phyloP scores from a whole-genome alignment of 2,329 filamentous ascomycete genomes.

The Curvularia spicifera region DNA sequence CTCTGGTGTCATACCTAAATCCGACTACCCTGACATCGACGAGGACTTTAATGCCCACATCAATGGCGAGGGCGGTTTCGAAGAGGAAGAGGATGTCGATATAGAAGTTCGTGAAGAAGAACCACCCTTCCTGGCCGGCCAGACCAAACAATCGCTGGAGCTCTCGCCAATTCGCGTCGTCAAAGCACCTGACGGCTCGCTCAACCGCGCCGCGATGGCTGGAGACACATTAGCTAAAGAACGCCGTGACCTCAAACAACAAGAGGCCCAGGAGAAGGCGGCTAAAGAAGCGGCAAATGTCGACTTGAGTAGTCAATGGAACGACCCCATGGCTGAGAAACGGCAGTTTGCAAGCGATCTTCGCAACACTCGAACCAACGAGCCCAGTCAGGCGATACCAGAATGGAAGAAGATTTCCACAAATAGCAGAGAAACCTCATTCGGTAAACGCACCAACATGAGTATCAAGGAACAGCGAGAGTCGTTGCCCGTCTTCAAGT shows the following conservation, averaged over 20 bases:
- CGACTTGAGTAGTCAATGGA: constrained; percentile 89
- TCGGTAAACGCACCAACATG: constrained; percentile 86
- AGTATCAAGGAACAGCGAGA: constrained; percentile 96
- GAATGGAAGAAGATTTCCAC: constrained; percentile 91
- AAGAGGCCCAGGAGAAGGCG: constrained; percentile 80
- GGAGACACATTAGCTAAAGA: constrained; percentile 89
- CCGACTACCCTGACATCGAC: constrained; percentile 92
- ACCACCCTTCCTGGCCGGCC: constrained; percentile 91
- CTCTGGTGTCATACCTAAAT: constrained; percentile 89
- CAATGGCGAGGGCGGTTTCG: constrained; percentile 83
- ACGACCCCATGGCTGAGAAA: constrained; percentile 93
- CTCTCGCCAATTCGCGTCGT: constrained; percentile 94
- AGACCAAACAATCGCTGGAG: constrained; percentile 95
- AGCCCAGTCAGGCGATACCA: constrained; percentile 72
- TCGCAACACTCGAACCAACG: constrained; percentile 67
- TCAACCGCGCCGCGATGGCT: constrained; percentile 95
- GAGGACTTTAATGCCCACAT: constrained; percentile 91
- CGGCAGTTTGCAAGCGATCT: constrained; percentile 89
- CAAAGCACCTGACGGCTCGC: constrained; percentile 96
- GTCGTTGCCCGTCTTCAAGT: constrained; percentile 84
- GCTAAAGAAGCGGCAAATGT: constrained; percentile 78
- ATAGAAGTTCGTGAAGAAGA: constrained; percentile 97
- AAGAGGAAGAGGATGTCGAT: constrained; percentile 94
- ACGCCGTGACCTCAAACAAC: constrained; percentile 83
- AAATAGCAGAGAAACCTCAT: constrained; percentile 77